phyloP scores from a whole-genome alignment of 2,329 filamentous ascomycete species.

The Ophiostoma ulmi region DNA sequence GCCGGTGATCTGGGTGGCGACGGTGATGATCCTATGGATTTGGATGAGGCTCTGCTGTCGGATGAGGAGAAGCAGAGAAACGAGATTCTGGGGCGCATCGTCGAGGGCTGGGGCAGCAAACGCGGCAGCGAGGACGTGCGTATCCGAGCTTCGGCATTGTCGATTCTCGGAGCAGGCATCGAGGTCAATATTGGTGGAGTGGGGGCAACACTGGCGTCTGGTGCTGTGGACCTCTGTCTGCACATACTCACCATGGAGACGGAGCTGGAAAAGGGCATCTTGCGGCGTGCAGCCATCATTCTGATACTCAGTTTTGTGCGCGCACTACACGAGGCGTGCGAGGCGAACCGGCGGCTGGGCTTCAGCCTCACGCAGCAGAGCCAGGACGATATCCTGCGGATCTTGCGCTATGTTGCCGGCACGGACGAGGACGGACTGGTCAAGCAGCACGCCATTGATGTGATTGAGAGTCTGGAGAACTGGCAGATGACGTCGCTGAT shows the following conservation, averaged over 20 bases:
- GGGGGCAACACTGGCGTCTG: slow-evolving; percentile 48
- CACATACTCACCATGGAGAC: slow-evolving; percentile 59
- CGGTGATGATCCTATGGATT: slow-evolving; percentile 44
- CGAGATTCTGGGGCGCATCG: slow-evolving; percentile 53
- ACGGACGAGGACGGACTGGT: slow-evolving; percentile 67
- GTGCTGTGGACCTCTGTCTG: slow-evolving; percentile 58
- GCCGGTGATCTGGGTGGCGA: slow-evolving; percentile 32
- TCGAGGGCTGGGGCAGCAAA: slow-evolving; percentile 63
- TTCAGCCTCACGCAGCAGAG: slow-evolving; percentile 53
- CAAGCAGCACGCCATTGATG: slow-evolving; percentile 59
- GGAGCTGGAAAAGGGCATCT: slow-evolving; percentile 55
- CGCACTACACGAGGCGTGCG: slow-evolving; percentile 51
- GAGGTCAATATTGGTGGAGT: slow-evolving; percentile 57
- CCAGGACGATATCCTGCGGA: slow-evolving; percentile 56
- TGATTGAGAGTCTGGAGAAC: slow-evolving; percentile 61
- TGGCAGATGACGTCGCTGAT: slow-evolving; percentile 46
- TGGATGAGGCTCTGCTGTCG: slow-evolving; percentile 41
- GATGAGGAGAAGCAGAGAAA: slow-evolving; percentile 43
- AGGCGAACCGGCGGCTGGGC: slow-evolving; percentile 43
- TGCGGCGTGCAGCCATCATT: slow-evolving; percentile 62
- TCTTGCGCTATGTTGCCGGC: slow-evolving; percentile 57
- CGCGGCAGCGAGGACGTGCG: slow-evolving; percentile 63
- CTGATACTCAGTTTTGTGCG: slow-evolving; percentile 57
- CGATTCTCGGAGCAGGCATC: slow-evolving; percentile 55
- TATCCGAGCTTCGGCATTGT: slow-evolving; percentile 63